phyloP scores from a whole-genome alignment of 208 protist genomes.

The Crithidia sp. region DNA sequence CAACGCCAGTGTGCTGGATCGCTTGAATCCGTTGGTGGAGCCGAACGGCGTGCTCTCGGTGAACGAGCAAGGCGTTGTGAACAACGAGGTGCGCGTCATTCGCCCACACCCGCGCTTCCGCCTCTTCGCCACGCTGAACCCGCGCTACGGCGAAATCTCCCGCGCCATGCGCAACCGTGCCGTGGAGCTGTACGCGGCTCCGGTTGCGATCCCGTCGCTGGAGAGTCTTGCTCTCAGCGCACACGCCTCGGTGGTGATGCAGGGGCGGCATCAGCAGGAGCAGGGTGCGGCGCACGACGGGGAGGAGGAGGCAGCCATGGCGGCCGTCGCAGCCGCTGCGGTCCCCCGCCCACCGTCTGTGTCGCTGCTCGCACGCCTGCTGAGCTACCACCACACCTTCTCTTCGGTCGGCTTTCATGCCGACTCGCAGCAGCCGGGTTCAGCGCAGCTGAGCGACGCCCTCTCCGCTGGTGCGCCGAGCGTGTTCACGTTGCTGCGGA shows the following conservation, averaged over 20 bases:
- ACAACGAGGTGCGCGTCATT: conserved; percentile 94
- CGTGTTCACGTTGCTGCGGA: conserved; percentile 81
- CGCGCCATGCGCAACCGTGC: conserved; percentile 99
- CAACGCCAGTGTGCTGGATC: conserved; percentile 98
- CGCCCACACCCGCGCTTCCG: conserved; percentile 98
- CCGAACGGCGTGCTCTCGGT: conserved; percentile 94
- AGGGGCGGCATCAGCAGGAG: conserved; percentile 9
- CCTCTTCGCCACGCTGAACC: conserved; percentile 99
- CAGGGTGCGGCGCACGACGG: neutral
- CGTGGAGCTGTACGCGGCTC: conserved; percentile 96
- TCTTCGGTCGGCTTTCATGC: conserved; percentile 70
- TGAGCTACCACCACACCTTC: conserved; percentile 80
- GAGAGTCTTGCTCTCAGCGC: conserved; percentile 56
- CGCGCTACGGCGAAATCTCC: conserved; percentile 98
- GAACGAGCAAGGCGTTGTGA: conserved; percentile 96
- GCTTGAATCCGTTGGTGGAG: conserved; percentile 99
- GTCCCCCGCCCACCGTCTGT: conserved; percentile 6
- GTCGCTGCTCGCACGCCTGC: conserved; percentile 36
- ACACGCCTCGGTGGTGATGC: conserved; percentile 17
- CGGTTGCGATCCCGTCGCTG: conserved; percentile 76
- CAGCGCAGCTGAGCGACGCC: conserved; percentile 65
- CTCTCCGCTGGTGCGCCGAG: conserved; percentile 80
- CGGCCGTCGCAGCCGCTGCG: conserved; percentile 1
- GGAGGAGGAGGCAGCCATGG: neutral
- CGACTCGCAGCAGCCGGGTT: conserved; percentile 53